Evolutionary conservation across 2,329 filamentous ascomycete genomes (phyloP).

Genomic region (Botrytis deweyae): DNA sequence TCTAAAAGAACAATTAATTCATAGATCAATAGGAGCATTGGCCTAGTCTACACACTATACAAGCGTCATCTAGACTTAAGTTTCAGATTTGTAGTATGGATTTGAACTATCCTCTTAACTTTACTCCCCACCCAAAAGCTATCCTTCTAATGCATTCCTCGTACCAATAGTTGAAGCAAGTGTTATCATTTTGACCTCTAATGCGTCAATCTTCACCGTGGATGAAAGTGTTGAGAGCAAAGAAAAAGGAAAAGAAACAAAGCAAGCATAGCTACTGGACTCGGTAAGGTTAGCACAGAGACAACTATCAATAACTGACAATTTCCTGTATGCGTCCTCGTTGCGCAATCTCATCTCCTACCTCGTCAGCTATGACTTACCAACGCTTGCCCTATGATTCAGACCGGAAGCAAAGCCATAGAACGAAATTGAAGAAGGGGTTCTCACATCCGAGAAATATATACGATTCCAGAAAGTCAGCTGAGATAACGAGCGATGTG

Average conservation of each 20-base stretch:
- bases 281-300: accelerated
- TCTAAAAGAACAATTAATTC: not conserved
- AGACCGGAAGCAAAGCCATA: not conserved
- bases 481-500: not conserved
- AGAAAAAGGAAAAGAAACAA: not conserved
- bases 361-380: not conserved
- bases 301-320: not conserved
- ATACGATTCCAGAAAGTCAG: not conserved
- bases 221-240: not conserved
- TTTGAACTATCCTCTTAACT: not conserved
- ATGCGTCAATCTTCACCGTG: not conserved
- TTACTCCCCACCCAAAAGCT: accelerated
- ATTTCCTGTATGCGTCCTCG: not conserved
- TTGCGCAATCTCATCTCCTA: not conserved
- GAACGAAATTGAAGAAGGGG: not conserved
- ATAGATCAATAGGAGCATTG: not conserved
- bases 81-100: not conserved
- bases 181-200: not conserved
- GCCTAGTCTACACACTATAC: not conserved
- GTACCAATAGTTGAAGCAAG: not conserved
- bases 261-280: accelerated
- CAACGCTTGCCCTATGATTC: too few relatives aligned
- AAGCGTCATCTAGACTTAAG: not conserved
- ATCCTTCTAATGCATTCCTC: not conserved
- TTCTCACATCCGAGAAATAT: not conserved